A percentile compares a stretch with the other conserved stretches of the same genome.
These are phyloP conservation scores for Penicillium bovifimosum DNA, from an alignment of 495 filamentous ascomycete species.

Conservation along the genomic window DNA sequence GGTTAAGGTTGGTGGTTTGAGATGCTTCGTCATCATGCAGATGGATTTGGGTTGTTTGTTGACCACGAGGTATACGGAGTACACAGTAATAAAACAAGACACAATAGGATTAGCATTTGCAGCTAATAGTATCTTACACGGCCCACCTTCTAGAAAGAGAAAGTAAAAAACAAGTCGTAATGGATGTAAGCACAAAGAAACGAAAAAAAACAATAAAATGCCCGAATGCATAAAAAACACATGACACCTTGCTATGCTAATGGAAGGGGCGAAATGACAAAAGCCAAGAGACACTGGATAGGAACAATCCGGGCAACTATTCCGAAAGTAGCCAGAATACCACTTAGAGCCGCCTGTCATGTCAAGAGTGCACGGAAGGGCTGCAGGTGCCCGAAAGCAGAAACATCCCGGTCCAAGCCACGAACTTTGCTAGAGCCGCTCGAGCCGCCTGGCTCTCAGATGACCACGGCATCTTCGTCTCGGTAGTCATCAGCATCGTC, in stretches of 20 bases:
- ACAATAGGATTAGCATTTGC: not conserved
- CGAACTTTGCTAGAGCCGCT: slow-evolving; percentile 9
- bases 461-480: slow-evolving; percentile 24
- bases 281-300: not conserved
- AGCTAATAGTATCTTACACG: not conserved
- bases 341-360: slow-evolving; percentile 24
- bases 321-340: slow-evolving; percentile 11
- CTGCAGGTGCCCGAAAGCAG: slow-evolving; percentile 20
- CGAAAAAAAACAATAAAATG: not conserved
- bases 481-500: slow-evolving; percentile 47
- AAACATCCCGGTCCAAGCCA: slow-evolving; percentile 9
- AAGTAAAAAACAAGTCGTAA: not conserved
- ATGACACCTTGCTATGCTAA: slow-evolving; percentile 6
- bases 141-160: not conserved
- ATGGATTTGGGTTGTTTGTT: too few relatives aligned
- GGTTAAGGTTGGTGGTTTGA: not conserved
- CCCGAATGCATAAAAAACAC: not conserved
- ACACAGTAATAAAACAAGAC: too few relatives aligned
- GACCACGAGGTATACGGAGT: too few relatives aligned
- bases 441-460: slow-evolving; percentile 18
- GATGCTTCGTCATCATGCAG: not conserved
- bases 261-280: not conserved
- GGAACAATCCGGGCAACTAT: not conserved
- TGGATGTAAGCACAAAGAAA: not conserved
- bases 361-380: slow-evolving; percentile 13